A percentile compares a stretch with the other conserved stretches of the same genome.
Evolutionary conservation across 352 stramenopile species (phyloP).

Genomic region (Thalassiosira mediterranea): DNA sequence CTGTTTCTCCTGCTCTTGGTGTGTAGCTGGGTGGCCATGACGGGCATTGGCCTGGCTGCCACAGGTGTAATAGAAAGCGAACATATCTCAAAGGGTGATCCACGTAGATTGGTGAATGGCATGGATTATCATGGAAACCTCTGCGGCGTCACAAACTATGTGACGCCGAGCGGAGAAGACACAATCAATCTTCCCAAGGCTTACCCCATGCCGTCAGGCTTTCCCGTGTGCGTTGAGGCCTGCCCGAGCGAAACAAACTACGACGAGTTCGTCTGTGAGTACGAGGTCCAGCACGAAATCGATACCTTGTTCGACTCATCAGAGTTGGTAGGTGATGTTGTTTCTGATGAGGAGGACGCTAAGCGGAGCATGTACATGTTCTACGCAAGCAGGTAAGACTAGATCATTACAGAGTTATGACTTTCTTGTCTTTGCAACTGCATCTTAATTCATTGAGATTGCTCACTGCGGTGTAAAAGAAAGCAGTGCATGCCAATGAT

Average conservation of each 20-base stretch:
- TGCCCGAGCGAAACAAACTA: slow-evolving; percentile 31
- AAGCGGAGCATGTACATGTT: slow-evolving; percentile 40
- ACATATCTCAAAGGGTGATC: slow-evolving; percentile 64
- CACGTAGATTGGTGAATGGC: slow-evolving; percentile 77
- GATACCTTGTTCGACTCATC: slow-evolving; percentile 17
- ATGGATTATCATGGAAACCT: slow-evolving; percentile 86
- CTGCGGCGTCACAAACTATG: slow-evolving; percentile 68
- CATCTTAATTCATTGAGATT: too few species aligned
- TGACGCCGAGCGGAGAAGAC: slow-evolving; percentile 32
- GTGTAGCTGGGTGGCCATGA: slow-evolving; percentile 76
- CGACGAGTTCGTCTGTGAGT: slow-evolving; percentile 45
- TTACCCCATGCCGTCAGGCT: slow-evolving; percentile 44
- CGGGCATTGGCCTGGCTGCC: slow-evolving; percentile 61
- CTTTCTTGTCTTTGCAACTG: too few species aligned
- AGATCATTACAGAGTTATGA: too few species aligned
- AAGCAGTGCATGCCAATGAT: slow-evolving; percentile 48
- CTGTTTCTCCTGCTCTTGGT: slow-evolving; percentile 80
- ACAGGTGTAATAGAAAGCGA: slow-evolving; percentile 30
- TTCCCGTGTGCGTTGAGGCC: slow-evolving; percentile 32
- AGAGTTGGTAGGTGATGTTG: slow-evolving; percentile 9
- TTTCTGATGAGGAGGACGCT: not conserved
- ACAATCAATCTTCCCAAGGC: slow-evolving; percentile 36
- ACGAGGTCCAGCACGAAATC: slow-evolving; percentile 44
- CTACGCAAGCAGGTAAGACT: too few species aligned
- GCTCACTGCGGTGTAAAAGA: too few species aligned